A percentile compares a stretch with the other conserved stretches of the same genome.
Conservation (phyloP, 441 rosid species). For the Erodium moschatum region DNA sequence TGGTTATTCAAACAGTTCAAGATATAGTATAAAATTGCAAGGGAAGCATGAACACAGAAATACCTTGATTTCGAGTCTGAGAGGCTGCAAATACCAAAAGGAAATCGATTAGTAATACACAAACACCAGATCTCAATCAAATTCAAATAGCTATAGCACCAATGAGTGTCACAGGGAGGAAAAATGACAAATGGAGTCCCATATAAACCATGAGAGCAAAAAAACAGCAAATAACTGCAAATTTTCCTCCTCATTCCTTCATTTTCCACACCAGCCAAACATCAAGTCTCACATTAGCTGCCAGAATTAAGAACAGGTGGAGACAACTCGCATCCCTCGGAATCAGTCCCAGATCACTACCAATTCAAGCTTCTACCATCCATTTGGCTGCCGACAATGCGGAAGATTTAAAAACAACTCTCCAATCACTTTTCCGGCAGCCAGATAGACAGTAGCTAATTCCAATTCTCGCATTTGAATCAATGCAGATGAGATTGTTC, state of each 20-base stretch:
- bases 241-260: background rate
- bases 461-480: constrained; percentile 13
- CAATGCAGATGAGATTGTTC: background rate
- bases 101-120: constrained; percentile 17
- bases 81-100: constrained; percentile 41
- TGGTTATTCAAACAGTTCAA: constrained; percentile 12
- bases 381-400: constrained; percentile 7
- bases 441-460: constrained; percentile 6
- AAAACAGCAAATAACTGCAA: background rate
- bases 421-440: background rate
- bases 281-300: background rate
- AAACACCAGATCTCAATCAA: constrained; percentile 21
- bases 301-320: background rate
- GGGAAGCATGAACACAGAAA: constrained; percentile 5
- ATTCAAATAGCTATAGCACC: constrained; percentile 13
- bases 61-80: constrained; percentile 61
- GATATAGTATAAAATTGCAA: constrained; percentile 8
- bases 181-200: constrained; percentile 1
- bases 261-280: constrained; percentile 13
- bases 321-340: no score
- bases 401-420: background rate
- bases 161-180: background rate
- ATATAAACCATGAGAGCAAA: background rate
- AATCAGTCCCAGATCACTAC: constrained; percentile 30
- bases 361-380: constrained; percentile 15